Percentiles rank a stretch among this genome's conserved stretches.
Conservation (phyloP, 192 early-diverging fungal genomes). For the Backusella sp. region DNA sequence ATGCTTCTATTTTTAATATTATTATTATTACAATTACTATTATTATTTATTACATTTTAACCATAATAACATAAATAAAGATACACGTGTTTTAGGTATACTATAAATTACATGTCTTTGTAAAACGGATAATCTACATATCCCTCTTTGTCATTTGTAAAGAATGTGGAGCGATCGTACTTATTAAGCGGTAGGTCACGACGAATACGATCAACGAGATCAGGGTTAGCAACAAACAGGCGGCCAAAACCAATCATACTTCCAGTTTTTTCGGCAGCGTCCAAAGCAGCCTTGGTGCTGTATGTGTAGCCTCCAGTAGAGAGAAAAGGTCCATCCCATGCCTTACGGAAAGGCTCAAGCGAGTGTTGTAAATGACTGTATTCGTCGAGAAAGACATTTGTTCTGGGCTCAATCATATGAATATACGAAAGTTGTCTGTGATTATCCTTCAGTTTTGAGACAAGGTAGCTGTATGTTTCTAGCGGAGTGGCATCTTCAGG, state of each 20-base stretch:
- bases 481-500: constrained; percentile 32
- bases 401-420: constrained; percentile 34
- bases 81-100: too few relatives aligned
- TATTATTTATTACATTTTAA: not conserved
- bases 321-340: constrained; percentile 27
- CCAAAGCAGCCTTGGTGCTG: constrained; percentile 8
- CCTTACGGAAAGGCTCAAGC: constrained; percentile 18
- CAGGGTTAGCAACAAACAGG: constrained; percentile 35
- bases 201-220: constrained; percentile 23
- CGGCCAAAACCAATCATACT: constrained; percentile 31
- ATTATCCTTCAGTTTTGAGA: constrained; percentile 19
- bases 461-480: constrained; percentile 26
- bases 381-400: constrained; percentile 48
- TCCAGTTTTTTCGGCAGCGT: constrained; percentile 10
- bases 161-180: constrained; percentile 27
- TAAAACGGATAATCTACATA: constrained; percentile 35
- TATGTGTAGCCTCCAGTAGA: constrained; percentile 21
- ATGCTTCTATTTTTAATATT: not conserved
- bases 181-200: constrained; percentile 17
- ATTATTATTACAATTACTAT: not conserved
- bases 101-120: not conserved
- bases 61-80: not conserved
- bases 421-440: constrained; percentile 37
- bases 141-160: constrained; percentile 14
- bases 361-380: not conserved